phyloP scores from a whole-genome alignment of 768 basidiomycete genomes.

The Pisolithus tinctorius region DNA sequence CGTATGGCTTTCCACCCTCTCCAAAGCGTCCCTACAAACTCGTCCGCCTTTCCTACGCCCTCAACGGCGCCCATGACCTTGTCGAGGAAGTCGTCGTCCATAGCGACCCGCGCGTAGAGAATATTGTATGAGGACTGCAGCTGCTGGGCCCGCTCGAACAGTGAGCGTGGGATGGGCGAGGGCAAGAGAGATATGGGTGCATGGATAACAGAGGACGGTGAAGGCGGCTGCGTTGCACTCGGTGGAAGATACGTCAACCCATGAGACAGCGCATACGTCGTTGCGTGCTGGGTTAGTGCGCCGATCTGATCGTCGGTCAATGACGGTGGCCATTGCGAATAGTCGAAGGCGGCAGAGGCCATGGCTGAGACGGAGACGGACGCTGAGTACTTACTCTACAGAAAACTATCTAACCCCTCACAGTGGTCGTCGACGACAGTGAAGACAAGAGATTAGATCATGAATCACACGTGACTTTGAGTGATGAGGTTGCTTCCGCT shows the following conservation, averaged over 20 bases:
- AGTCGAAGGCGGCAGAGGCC: slow-evolving; percentile 33
- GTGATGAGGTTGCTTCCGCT: too few relatives aligned
- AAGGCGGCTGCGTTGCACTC: slow-evolving; percentile 34
- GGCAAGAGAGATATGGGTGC: slow-evolving; percentile 89
- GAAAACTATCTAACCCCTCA: too few relatives aligned
- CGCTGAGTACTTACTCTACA: too few relatives aligned
- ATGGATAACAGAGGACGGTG: slow-evolving; percentile 73
- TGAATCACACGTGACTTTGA: neutral
- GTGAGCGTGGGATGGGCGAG: slow-evolving; percentile 68
- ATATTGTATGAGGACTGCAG: slow-evolving; percentile 79
- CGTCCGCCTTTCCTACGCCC: slow-evolving; percentile 78
- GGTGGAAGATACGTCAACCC: slow-evolving; percentile 79
- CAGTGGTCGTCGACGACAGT: neutral
- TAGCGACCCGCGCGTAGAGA: slow-evolving; percentile 78
- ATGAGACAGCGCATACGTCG: slow-evolving; percentile 79
- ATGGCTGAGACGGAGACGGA: slow-evolving; percentile 4
- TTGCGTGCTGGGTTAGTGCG: slow-evolving; percentile 56
- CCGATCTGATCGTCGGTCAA: slow-evolving; percentile 53
- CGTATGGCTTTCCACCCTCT: slow-evolving; percentile 73
- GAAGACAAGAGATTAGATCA: neutral
- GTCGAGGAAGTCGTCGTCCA: slow-evolving; percentile 77
- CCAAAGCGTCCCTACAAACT: slow-evolving; percentile 85
- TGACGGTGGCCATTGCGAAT: slow-evolving; percentile 69
- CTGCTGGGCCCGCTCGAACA: slow-evolving; percentile 58
- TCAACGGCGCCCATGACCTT: slow-evolving; percentile 70